Base-by-base conservation (phyloP, 768 basidiomycete species). In the Hydnomerulius pinastri region DNA sequence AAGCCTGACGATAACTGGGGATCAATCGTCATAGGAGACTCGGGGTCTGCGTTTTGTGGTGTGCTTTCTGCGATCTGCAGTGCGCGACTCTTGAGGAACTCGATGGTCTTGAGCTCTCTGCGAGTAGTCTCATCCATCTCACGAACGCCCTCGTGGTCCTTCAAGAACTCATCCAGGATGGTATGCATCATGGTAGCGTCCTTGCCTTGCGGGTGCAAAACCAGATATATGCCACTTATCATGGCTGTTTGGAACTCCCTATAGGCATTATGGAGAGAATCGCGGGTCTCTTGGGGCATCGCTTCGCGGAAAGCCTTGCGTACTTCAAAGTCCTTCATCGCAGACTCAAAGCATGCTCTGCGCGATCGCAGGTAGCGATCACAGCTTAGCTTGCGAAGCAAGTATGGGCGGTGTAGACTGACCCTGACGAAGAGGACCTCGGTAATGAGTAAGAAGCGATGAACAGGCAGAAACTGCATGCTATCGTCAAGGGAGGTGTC, bases 161-260 rank as follows among this genome's bases (percentile, higher is more conserved):
- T 75, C 54, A 92, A 74, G 67, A 92, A 94, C 4, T 75, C 79
- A 51, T 92, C 90, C 56, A 94, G 68, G 41, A 94, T 89, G 33
- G 78, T 73, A 60, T 88, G 87, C 90, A 94, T 92, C 36, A 73
- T 77, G 4, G 72, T 76, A 4, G 85, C 82, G 59, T 89, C 77
- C 55, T 77, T 73, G 4, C 90, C 90, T 30, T 74, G 82, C 2
- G 89, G 91, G 54, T 93, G 82, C 24, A 93, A 73, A 43, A 90
- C 83, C 43, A 92, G 80, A 63, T 91, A 91, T 44, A 94, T 91
- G 10, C 92, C 88, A 54, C 87, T 86, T 46, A 93, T 87, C 90
- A 94, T 90, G 9, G 89, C 87, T 8, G 88, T 86, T 65, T 92
- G 90, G 68, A 93, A 93, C 60, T 92, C 90, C 48, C 90, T 77